Evolutionary conservation across 805 yeast species (phyloP), one percentile per base, ranked within the genome.

Genomic region (Candida patagonica): DNA sequence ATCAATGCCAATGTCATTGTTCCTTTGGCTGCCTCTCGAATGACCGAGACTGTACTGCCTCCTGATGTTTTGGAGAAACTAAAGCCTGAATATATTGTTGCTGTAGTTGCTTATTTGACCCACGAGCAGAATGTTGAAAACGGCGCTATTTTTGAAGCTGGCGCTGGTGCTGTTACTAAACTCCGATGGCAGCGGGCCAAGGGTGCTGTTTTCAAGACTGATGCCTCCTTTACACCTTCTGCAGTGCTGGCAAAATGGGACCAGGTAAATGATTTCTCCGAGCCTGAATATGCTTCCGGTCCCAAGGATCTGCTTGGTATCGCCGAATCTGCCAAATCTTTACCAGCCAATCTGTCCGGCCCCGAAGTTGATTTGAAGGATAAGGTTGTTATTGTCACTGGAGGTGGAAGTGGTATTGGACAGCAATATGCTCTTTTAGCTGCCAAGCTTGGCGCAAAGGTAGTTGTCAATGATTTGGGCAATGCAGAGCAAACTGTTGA

Each of bases 381-480:
- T 51, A 84, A 83, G 63, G 96, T 89, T 42, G 96, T 86, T 26
- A 73, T 89, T 43, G 76, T 89, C 41, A 89, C 97, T 13, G 98
- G 98, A 47, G 88, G 96, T 30, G 96, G 96, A 47, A 79, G 83
- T 36, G 98, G 98, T 35, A 71, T 89, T 52, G 98, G 98, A 46
- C 78, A 80, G 58, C 82, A 87, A 43, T 94, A 89, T 64, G 95
- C 97, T 3, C 63, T 76, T 37, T 71, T 75, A 58, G 80, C 82
- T 57, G 96, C 94, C 42, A 80, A 74, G 60, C 84, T 84, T 53
- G 98, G 97, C 45, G 96, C 96, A 21, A 86, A 80, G 65, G 92
- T 89, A 45, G 94, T 92, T 31, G 92, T 89, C 26, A 89, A 92
- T 59, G 97, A 89, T 60, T 78, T 89, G 47, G 69, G 60, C 22